Conservation (phyloP, 2,329 filamentous ascomycete species). For the Zelopaecilomyces penicillatus region DNA sequence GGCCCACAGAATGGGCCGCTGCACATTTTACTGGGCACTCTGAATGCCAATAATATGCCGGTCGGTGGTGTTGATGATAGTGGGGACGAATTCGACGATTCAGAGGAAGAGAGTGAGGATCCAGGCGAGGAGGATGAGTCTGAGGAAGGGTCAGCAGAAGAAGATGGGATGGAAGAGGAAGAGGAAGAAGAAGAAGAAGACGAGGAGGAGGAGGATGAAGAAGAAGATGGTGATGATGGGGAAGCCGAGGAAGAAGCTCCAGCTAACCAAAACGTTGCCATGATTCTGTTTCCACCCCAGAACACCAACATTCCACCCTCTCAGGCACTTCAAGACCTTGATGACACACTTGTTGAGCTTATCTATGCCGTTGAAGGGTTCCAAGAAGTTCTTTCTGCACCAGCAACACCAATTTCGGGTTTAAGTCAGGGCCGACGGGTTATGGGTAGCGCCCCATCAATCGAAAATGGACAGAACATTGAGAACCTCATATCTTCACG, state of each 20-base stretch:
- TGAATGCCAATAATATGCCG: background rate
- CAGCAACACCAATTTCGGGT: background rate
- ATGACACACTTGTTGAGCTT: constrained; percentile 8
- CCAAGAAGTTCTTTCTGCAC: constrained; percentile 2
- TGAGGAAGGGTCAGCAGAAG: constrained; percentile 9
- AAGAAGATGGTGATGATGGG: constrained; percentile 1
- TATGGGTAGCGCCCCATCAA: background rate
- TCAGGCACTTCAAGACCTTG: constrained; percentile 6
- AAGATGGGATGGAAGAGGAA: constrained; percentile 12
- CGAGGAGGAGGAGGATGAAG: constrained; percentile 8
- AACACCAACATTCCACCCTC: background rate
- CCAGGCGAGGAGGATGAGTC: constrained; percentile 13
- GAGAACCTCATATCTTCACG: background rate
- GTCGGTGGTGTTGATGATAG: constrained; percentile 7
- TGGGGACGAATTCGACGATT: constrained; percentile 9
- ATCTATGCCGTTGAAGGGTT: constrained; percentile 7
- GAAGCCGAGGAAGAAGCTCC: constrained; percentile 5
- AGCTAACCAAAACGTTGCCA: background rate
- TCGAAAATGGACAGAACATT: background rate
- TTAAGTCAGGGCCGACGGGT: background rate
- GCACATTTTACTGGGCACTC: constrained; percentile 4
- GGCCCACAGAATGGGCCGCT: constrained; percentile 7
- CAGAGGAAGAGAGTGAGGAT: constrained; percentile 11
- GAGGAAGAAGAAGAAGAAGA: constrained; percentile 11
- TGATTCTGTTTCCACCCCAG: constrained; percentile 1